Base-by-base conservation (phyloP, 2,329 filamentous ascomycete genomes). In the Xylariaceae sp. region DNA sequence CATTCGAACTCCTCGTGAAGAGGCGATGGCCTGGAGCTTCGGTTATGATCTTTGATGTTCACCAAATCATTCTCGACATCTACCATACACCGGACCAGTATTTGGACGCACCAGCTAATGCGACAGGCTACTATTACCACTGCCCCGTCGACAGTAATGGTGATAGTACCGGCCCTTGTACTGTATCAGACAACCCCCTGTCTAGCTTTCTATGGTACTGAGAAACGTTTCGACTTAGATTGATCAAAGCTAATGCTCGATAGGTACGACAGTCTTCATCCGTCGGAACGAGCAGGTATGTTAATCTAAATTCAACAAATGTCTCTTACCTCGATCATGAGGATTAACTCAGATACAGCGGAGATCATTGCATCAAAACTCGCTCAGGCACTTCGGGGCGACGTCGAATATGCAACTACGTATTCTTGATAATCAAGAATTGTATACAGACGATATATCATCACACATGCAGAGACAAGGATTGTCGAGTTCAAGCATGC, bases 221-320 rank as follows among this genome's bases (percentile, higher is more conserved):
- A 36, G 33, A 36, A 10, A 36, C 10, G 9, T 38, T 13, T 9
- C 16, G 9, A 38, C 17, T 38, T 16, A n/a, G 33, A 17, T 3
- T 19, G 28, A 17, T n/a, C 44, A 11, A 19, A 16, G 31, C 53
- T 55, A 9, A 59, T 41, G 19, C 2, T 13, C 6, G 18, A 16
- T n/a, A 73, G 71, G 71, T 79, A 77, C 61, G 88, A 93, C 69
- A 80, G 84, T 64, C 67, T 92, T 64, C 89, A 93, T 71, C 87
- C 87, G 0, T 84, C 83, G 31, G 77, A 84, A 69, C 80, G 82
- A 69, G 79, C 84, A 7, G 78, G 82, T 68, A 71, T 47, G 50
- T 56, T 41, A 79, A 62, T 72, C 77, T n/a, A 41, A 39, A 18
- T 43, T 28, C 22, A 28, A 28, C 22, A 28, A 28, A 7, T 28